phyloP scores from a whole-genome alignment of 139 green algal genomes.

The Closterium sp. region DNA sequence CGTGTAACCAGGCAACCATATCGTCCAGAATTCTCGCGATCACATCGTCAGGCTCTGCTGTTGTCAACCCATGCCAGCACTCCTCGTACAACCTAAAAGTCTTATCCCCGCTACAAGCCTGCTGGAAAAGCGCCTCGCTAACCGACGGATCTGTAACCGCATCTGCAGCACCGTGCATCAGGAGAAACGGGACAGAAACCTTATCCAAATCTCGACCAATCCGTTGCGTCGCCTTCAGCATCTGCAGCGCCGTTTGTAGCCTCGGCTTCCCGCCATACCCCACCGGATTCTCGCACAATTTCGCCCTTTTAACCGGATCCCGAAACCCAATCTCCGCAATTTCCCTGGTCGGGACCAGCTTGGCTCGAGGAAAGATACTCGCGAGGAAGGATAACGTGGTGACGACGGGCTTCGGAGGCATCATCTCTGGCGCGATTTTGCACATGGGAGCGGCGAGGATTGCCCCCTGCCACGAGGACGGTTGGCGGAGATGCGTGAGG shows the following conservation, averaged over 20 bases:
- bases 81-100: not conserved
- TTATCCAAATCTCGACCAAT: constrained; percentile 24
- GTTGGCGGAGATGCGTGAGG: constrained; percentile 7
- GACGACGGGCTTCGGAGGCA: constrained; percentile 6
- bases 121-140: not conserved
- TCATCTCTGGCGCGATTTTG: constrained; percentile 24
- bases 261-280: constrained; percentile 28
- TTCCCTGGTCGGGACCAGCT: constrained; percentile 35
- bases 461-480: constrained; percentile 23
- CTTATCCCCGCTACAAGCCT: constrained; percentile 5
- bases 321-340: constrained; percentile 30
- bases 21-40: not conserved
- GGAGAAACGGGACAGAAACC: not conserved
- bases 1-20: not conserved
- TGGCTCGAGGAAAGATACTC: constrained; percentile 11
- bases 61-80: not conserved
- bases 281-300: constrained; percentile 24
- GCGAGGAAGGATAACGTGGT: constrained; percentile 4
- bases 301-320: constrained; percentile 26
- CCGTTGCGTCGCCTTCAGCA: constrained; percentile 19
- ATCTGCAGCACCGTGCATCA: constrained; percentile 5
- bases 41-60: not conserved
- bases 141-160: not conserved
- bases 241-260: constrained; percentile 23
- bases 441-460: constrained; percentile 44